Evolutionary conservation across 2,329 filamentous ascomycete species (phyloP).

Genomic region (Scorias spongiosa): DNA sequence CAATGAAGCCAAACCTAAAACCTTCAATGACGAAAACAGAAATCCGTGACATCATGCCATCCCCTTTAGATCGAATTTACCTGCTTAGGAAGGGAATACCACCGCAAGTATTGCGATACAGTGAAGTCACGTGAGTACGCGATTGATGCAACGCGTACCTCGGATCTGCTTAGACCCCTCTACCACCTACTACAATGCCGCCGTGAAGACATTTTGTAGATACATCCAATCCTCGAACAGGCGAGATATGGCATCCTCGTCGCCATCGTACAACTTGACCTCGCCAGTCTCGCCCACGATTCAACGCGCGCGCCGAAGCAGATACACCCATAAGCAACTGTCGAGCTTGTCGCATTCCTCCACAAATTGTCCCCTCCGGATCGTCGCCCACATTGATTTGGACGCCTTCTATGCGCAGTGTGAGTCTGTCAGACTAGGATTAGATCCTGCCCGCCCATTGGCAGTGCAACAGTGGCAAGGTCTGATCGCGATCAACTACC

Average conservation of each 20-base stretch:
- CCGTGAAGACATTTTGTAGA: too few relatives aligned
- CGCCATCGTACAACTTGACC: background rate
- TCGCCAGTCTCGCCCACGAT: background rate
- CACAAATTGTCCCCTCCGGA: constrained; percentile 61
- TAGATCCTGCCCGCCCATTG: constrained; percentile 61
- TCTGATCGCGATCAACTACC: constrained; percentile 92
- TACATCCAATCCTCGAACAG: too few relatives aligned
- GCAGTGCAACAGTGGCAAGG: constrained; percentile 94
- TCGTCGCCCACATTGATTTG: constrained; percentile 83
- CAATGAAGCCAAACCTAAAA: too few relatives aligned
- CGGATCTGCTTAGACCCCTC: too few relatives aligned
- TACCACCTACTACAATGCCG: too few relatives aligned
- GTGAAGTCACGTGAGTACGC: too few relatives aligned
- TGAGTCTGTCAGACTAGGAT: constrained; percentile 73
- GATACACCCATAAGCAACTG: constrained; percentile 75
- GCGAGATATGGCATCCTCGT: background rate
- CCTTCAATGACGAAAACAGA: too few relatives aligned
- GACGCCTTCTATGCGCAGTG: constrained; percentile 95
- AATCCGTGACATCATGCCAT: too few relatives aligned
- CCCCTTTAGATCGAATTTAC: too few relatives aligned
- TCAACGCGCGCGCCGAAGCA: constrained; percentile 36
- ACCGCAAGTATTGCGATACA: too few relatives aligned
- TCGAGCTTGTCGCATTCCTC: constrained; percentile 57
- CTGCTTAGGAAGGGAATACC: too few relatives aligned
- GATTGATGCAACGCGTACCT: too few relatives aligned